phyloP scores from a whole-genome alignment of 2,329 filamentous ascomycete species.

The Capronia americana region DNA sequence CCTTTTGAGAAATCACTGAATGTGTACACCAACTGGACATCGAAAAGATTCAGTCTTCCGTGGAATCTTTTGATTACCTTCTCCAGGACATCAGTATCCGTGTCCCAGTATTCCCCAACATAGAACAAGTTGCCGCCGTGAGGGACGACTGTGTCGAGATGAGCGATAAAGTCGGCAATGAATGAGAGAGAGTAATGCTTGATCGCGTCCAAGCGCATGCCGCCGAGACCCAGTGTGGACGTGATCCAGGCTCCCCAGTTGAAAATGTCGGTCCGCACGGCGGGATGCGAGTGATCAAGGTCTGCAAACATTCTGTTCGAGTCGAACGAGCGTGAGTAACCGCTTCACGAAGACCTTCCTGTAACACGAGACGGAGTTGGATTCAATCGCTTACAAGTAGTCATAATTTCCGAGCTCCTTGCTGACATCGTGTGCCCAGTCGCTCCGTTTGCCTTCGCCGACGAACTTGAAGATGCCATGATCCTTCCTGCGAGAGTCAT shows the following conservation, averaged over 20 bases:
- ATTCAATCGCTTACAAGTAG: slow-evolving; percentile 43
- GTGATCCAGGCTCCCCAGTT: slow-evolving; percentile 73
- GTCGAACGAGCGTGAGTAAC: background rate
- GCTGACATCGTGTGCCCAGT: slow-evolving; percentile 68
- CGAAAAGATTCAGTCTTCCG: slow-evolving; percentile 67
- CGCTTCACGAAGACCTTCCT: background rate
- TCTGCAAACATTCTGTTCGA: slow-evolving; percentile 67
- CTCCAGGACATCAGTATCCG: slow-evolving; percentile 61
- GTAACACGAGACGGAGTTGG: background rate
- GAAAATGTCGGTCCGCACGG: slow-evolving; percentile 69
- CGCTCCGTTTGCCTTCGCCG: slow-evolving; percentile 58
- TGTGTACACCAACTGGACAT: slow-evolving; percentile 72
- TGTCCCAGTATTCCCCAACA: slow-evolving; percentile 74
- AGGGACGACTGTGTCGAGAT: slow-evolving; percentile 54
- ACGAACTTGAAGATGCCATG: slow-evolving; percentile 68
- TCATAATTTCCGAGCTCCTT: slow-evolving; percentile 71
- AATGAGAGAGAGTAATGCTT: slow-evolving; percentile 76
- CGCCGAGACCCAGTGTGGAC: slow-evolving; percentile 64
- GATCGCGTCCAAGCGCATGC: slow-evolving; percentile 75
- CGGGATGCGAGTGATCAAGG: slow-evolving; percentile 68
- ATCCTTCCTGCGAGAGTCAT: slow-evolving; percentile 62
- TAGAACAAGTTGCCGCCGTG: slow-evolving; percentile 64
- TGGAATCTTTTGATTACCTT: slow-evolving; percentile 65
- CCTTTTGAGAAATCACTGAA: slow-evolving; percentile 68
- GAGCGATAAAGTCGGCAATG: slow-evolving; percentile 65